Base-by-base conservation (phyloP, 2,329 filamentous ascomycete genomes). In the Colletotrichum sp. region DNA sequence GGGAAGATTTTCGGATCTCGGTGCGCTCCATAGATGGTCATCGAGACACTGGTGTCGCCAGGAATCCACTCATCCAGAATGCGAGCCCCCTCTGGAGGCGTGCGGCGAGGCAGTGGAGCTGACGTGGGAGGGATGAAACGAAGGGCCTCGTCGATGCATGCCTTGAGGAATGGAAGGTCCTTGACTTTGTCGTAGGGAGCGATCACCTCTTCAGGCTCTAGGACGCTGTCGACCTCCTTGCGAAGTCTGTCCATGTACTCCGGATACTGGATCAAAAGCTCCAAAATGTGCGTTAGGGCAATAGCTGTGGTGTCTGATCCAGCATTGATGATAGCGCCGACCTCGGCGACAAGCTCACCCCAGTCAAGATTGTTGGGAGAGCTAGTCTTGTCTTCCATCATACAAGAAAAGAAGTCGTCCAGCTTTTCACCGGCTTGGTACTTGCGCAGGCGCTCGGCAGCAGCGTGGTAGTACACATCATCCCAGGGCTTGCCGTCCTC, bases 281-380 rank as follows among this genome's bases (percentile, higher is more conserved):
- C 89, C 80, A 91, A 84, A 44, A 88, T 87, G 76, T 91, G 90
- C 12, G 85, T 85, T 79, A 92, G 86, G 8, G 90, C 84, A 79
- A 84, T 84, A 11, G 82, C 81, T 2, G 89, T 91, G 0, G 89
- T 91, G 25, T 86, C 88, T 4, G 83, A 86, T 6, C 89, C 90
- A 1, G 89, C 90, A 75, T 85, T 86, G 78, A 87, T 86, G 85
- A 91, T 91, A 79, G 88, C 89, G 59, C 81, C 84, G 25, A 90
- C 83, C 78, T 92, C 90, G 19, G 90, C 89, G 0, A 90, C 86
- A 11, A 92, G 88, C 80, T 93, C 90, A 28, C 90, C 90, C 86
- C 86, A 90, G 74, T 91, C 88, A 2, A 92, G 85, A 48, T 86
- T 81, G 30, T 83, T 82, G 1, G 85, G 81, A 4, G 81, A 80